These are phyloP conservation scores for Podospora pseudopauciseta DNA, from an alignment of 495 filamentous ascomycete genomes.

Conservation along the genomic window DNA sequence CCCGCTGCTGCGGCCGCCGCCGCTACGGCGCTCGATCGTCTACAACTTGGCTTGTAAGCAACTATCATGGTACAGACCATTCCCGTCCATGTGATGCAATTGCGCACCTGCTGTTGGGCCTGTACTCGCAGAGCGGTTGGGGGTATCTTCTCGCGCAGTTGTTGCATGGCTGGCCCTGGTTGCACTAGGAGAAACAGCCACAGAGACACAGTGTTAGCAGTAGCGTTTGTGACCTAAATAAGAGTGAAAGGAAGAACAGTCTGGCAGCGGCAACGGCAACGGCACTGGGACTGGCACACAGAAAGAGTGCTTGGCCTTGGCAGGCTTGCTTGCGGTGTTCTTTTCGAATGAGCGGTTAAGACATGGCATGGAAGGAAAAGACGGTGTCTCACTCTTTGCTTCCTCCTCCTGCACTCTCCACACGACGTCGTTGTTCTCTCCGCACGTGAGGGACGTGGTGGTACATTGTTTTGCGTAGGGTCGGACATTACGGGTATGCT, in stretches of 20 bases:
- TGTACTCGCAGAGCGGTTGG: constrained; percentile 39
- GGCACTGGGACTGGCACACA: background rate
- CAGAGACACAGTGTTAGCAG: constrained; percentile 6
- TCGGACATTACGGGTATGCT: constrained; percentile 31
- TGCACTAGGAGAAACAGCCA: constrained; percentile 28
- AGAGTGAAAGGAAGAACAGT: background rate
- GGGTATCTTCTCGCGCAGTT: constrained; percentile 41
- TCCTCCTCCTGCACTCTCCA: constrained; percentile 38
- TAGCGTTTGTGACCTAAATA: background rate
- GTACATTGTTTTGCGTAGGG: constrained; percentile 25
- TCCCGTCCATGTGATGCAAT: background rate
- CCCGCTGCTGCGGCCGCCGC: background rate
- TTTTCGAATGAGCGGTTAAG: background rate
- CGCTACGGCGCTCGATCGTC: constrained; percentile 21
- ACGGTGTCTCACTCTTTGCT: constrained; percentile 36
- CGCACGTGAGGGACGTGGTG: constrained; percentile 28
- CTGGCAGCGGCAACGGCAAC: background rate
- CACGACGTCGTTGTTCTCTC: constrained; percentile 41
- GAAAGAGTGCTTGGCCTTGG: constrained; percentile 5
- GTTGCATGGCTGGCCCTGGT: constrained; percentile 40
- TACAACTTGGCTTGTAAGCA: constrained; percentile 13
- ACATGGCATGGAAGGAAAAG: background rate
- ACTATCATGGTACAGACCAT: background rate
- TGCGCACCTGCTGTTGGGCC: constrained; percentile 29
- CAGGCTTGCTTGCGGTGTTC: background rate